Base-by-base conservation (phyloP, 257 asterid genomes). In the Solanum arcanum region DNA sequence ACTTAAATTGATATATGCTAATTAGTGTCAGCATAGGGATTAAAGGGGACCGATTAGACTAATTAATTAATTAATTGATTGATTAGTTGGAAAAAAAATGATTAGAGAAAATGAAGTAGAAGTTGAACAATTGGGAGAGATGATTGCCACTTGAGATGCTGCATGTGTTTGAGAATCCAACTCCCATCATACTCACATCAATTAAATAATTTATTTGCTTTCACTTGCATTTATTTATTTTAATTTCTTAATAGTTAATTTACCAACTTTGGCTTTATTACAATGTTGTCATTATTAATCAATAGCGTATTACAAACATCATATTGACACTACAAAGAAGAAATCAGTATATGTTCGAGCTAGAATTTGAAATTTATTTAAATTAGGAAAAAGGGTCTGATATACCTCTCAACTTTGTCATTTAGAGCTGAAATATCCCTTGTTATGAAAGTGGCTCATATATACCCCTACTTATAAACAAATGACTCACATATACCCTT, bases 151-250 rank as follows among this genome's bases (percentile, higher is more conserved):
- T 75, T 86, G 75, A 64, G 89, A 86, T 49, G 82, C 62, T 88
- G 88, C 88, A 88, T 84, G 92, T 90, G 89, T 88, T 87, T 83
- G 85, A 88, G 85, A 88, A 88, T 88, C 91, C 85, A 83, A 68
- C 88, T 88, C 86, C 88, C 91, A 88, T 90, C 89, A 90, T 88
- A 70, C 66, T 64, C 77, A 88, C 89, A 90, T 90, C 78, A 90
- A 85, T 90, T 81, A 62, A 86, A 44, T 76, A 74, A 4, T 44
- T 14, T 20, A 44, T 62, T 41, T 84, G 84, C 64, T 41, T 75
- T 23, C 11, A 15, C 29, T 27, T 70, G 3, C 27, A 15, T 49
- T 69, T 29, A 7, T 29, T 25, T 46, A 46, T 59, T 21, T 73
- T 11, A 20, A 15, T 49, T 25, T 80, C n/a, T 37, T 14, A 31